A percentile compares a stretch with the other conserved stretches of the same genome.
phyloP scores from a whole-genome alignment of 2,329 filamentous ascomycete genomes.

The Monosporascus sp. region DNA sequence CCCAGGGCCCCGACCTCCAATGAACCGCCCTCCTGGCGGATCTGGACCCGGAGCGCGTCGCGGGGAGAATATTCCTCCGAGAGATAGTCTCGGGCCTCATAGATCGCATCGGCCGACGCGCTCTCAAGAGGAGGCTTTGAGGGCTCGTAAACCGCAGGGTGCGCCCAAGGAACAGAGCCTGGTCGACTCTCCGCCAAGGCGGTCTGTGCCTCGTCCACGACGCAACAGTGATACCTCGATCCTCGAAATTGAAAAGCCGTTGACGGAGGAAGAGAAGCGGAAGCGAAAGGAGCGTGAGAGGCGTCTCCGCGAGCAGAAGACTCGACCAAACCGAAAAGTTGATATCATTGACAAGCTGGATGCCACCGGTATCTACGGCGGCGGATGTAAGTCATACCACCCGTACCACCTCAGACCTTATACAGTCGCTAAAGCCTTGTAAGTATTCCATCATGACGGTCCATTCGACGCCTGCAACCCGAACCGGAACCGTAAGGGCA shows the following conservation, averaged over 20 bases:
- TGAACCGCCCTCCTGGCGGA: conserved; percentile 35
- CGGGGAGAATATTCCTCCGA: conserved; percentile 45
- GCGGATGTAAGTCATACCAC: conserved; percentile 62
- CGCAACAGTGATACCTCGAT: conserved; percentile 79
- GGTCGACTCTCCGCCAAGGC: conserved; percentile 31
- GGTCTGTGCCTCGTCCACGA: conserved; percentile 48
- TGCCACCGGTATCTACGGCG: conserved; percentile 92
- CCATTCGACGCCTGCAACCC: conserved; percentile 96
- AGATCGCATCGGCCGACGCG: conserved; percentile 54
- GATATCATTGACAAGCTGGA: conserved; percentile 97
- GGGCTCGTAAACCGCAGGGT: conserved; percentile 39
- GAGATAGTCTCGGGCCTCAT: conserved; percentile 38
- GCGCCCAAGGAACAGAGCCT: conserved; percentile 29
- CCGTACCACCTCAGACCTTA: not conserved
- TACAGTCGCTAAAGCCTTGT: conserved; percentile 3
- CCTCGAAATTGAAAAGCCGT: conserved; percentile 52
- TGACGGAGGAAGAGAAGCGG: conserved; percentile 56
- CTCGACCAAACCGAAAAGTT: conserved; percentile 46
- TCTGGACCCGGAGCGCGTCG: conserved; percentile 32
- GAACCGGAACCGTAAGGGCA: conserved; percentile 81
- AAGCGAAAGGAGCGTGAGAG: conserved; percentile 48
- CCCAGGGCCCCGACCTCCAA: conserved; percentile 21
- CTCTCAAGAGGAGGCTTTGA: conserved; percentile 62
- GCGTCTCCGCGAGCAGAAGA: conserved; percentile 47
- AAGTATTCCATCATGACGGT: conserved; percentile 95